These are phyloP conservation scores for Arthroderma sp. DNA, from an alignment of 2,329 filamentous ascomycete species.

Conservation along the genomic window DNA sequence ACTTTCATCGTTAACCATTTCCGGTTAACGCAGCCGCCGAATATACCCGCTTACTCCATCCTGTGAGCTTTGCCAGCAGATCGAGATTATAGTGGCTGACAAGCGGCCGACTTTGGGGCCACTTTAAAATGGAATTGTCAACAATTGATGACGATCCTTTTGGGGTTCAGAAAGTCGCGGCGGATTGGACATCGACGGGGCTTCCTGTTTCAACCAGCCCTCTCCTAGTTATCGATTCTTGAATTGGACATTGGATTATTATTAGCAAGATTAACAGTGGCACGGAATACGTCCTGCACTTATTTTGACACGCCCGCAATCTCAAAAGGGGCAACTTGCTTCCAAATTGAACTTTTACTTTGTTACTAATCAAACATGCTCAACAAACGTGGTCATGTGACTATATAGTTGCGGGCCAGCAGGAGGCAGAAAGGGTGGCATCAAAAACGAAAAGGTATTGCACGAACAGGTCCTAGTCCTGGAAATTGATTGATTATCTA, in stretches of 20 bases:
- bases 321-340: neutral
- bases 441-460: too few species aligned
- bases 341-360: neutral
- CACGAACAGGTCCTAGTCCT: too few species aligned
- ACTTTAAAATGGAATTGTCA: neutral
- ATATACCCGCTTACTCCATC: constrained; percentile 1
- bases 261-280: neutral
- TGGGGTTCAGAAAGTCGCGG: neutral
- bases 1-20: neutral
- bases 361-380: neutral
- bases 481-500: too few species aligned
- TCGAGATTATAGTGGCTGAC: neutral
- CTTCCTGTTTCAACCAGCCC: neutral
- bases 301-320: neutral
- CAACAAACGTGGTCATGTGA: neutral
- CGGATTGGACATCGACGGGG: neutral
- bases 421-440: too few species aligned
- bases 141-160: neutral
- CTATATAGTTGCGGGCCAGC: too few species aligned
- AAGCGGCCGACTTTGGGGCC: neutral
- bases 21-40: neutral
- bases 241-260: neutral
- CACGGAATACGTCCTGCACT: neutral
- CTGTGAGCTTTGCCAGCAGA: neutral
- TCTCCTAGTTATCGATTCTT: neutral